phyloP scores from a whole-genome alignment of 306 rosid species.

The Quercus alba region DNA sequence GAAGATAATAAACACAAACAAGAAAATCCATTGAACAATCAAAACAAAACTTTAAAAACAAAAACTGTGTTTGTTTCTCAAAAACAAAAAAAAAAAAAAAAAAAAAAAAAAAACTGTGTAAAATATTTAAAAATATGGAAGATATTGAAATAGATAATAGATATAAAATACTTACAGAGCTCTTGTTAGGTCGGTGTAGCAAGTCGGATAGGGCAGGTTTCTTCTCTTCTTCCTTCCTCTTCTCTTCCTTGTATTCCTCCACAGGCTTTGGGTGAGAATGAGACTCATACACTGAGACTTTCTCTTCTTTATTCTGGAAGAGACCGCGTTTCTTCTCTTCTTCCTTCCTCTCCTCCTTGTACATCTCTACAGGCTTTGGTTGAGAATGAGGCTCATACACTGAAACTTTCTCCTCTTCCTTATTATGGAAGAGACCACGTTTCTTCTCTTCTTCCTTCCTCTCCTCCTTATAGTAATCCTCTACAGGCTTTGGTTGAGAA shows the following conservation, averaged over 20 bases:
- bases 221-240: conserved; percentile 14
- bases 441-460: too few relatives aligned
- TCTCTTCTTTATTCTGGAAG: not conserved
- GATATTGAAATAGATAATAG: too few relatives aligned
- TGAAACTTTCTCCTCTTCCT: too few relatives aligned
- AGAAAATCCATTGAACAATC: not conserved
- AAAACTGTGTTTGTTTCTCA: too few relatives aligned
- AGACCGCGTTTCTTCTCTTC: conserved; percentile 30
- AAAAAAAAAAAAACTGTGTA: not conserved
- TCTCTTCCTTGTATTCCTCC: not conserved
- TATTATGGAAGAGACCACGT: too few relatives aligned
- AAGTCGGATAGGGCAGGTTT: conserved; percentile 31
- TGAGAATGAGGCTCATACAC: not conserved
- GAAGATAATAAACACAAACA: not conserved
- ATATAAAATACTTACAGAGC: conserved; percentile 35
- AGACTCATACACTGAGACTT: too few relatives aligned
- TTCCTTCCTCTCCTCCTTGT: not conserved
- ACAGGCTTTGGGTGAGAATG: not conserved
- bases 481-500: too few relatives aligned
- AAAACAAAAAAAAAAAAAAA: not conserved
- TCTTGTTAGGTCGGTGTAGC: conserved; percentile 36
- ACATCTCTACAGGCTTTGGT: not conserved
- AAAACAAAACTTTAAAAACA: not conserved
- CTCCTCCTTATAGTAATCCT: too few relatives aligned
- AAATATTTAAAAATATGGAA: too few relatives aligned